Conservation (phyloP, 495 filamentous ascomycete genomes). For the Daldinia grandis region DNA sequence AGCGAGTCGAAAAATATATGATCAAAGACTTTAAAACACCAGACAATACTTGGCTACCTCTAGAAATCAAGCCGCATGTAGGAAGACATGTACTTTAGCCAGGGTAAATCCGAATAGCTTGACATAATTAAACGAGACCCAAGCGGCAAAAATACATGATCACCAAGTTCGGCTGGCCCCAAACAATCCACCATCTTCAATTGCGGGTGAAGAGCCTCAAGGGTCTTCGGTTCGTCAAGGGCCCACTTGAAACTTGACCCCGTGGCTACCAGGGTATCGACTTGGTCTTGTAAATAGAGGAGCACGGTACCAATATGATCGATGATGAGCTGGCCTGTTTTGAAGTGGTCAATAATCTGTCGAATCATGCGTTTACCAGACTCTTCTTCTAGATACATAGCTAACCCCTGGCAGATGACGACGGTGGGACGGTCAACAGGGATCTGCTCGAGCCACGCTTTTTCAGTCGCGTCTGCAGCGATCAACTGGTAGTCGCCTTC, state of each 20-base stretch:
- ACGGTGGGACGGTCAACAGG: slow-evolving; percentile 37
- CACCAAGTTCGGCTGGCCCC: slow-evolving; percentile 22
- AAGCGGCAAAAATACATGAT: slow-evolving; percentile 20
- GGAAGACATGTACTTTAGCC: slow-evolving; percentile 30
- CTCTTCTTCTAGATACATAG: slow-evolving; percentile 43
- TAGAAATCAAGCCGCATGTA: slow-evolving; percentile 32
- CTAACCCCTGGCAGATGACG: slow-evolving; percentile 36
- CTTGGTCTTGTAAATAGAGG: slow-evolving; percentile 17
- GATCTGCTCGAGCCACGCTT: slow-evolving; percentile 32
- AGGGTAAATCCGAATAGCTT: slow-evolving; percentile 30
- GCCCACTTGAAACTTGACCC: slow-evolving; percentile 36
- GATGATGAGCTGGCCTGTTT: slow-evolving; percentile 38
- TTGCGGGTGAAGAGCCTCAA: slow-evolving; percentile 31
- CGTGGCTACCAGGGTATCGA: slow-evolving; percentile 21
- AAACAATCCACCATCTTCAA: slow-evolving; percentile 37
- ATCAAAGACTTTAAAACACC: not conserved
- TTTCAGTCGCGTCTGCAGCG: slow-evolving; percentile 31
- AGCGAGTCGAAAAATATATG: not conserved
- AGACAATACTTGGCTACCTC: not conserved
- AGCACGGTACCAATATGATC: slow-evolving; percentile 28
- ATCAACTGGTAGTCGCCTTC: slow-evolving; percentile 34
- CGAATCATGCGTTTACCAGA: slow-evolving; percentile 28
- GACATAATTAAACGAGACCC: slow-evolving; percentile 21
- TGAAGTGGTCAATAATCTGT: slow-evolving; percentile 36
- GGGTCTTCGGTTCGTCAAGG: slow-evolving; percentile 32